Conservation (phyloP, 768 basidiomycete genomes). For the Tricholoma bakamatsutake region DNA sequence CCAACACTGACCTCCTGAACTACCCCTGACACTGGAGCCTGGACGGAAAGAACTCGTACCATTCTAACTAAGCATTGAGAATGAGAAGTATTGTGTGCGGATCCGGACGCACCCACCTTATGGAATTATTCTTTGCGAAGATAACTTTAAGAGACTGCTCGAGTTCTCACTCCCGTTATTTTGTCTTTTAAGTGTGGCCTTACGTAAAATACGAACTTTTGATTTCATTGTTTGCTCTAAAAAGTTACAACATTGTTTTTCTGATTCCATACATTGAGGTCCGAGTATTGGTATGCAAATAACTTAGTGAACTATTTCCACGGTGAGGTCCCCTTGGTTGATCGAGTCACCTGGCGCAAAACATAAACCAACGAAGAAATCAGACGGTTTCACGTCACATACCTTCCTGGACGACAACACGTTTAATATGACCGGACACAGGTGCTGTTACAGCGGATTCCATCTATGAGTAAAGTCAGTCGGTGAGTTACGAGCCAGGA, state of each 20-base stretch:
- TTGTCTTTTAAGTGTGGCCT: too few relatives aligned
- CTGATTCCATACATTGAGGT: conserved; percentile 2
- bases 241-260: conserved; percentile 5
- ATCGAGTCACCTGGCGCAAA: conserved; percentile 74
- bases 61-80: too few relatives aligned
- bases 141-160: too few relatives aligned
- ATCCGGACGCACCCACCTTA: too few relatives aligned
- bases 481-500: not conserved
- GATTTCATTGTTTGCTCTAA: not conserved
- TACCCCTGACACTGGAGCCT: not conserved
- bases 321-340: conserved; percentile 87
- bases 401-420: conserved; percentile 89
- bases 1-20: not conserved
- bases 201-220: too few relatives aligned
- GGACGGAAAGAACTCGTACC: too few relatives aligned
- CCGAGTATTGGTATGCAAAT: conserved; percentile 1
- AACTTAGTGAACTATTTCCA: conserved; percentile 63
- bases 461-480: conserved; percentile 57
- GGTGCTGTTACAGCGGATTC: conserved; percentile 95
- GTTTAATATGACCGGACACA: conserved; percentile 93
- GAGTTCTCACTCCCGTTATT: too few relatives aligned
- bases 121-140: too few relatives aligned
- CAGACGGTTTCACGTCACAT: conserved; percentile 12
- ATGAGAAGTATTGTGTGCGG: too few relatives aligned
- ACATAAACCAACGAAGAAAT: not conserved